Evolutionary conservation across 176 grass and related monocot species (phyloP), one percentile per base, ranked within the genome.

Genomic region (Triticum turgidum): DNA sequence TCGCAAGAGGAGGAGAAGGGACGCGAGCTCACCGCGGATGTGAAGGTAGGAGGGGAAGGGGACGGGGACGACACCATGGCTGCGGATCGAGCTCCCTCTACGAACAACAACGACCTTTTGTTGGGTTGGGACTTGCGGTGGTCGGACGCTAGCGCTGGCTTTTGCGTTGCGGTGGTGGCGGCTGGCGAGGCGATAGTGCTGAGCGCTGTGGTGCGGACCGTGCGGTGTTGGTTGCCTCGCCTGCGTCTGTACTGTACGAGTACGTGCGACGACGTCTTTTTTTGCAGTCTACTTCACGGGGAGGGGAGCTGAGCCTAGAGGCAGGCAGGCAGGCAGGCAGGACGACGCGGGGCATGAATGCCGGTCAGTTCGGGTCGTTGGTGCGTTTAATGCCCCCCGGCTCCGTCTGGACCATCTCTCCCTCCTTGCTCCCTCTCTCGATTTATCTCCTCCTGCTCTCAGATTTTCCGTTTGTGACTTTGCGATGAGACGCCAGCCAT

Each of bases 11-110:
- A 42, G 39, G 39, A 72, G 22, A 42, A 72, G 68, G 47, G 34
- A 85, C 4, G 45, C 45, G 15, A 54, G 15, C 89, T 87, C 91
- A 95, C 91, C 17, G 39, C 76, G 72, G 89, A 66, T 39, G 85
- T 66, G 49, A 78, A 86, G 14, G 86, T 39, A 39, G 84, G 65
- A 39, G 84, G 65, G 15, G 93, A 86, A 6, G 86, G 67, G 14
- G 88, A 87, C 7, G 94, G 76, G 38, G 94, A 82, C 56, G 86
- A 82, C 76, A 86, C 87, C 87, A 92, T 91, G 73, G 87, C 78
- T 17, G 17, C 27, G 34, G 85, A 73, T 20, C 27, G 85, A 84
- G 69, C 76, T 72, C 25, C 24, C 34, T 29, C 65, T 17, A 5
- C 14, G 51, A 5, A 18, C 14, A 54, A 2, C 1, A 54, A 18